Percentiles rank a stretch among this genome's conserved stretches.
Conservation (phyloP, 2,329 filamentous ascomycete genomes). For the Cladosporium austrohemisphaericum region DNA sequence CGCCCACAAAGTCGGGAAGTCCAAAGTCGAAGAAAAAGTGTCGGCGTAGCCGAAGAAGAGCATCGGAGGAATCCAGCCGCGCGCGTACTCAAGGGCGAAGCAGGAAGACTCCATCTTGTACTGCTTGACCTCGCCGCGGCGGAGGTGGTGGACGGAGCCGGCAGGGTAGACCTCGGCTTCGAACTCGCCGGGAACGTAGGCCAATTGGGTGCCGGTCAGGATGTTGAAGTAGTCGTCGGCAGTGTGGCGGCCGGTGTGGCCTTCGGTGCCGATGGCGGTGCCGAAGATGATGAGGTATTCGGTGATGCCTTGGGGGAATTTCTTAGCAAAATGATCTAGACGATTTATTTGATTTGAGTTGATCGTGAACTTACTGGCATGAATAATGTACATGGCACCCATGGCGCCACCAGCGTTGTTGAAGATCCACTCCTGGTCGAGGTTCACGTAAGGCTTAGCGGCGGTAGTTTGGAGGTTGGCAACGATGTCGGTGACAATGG, state of each 20-base stretch:
- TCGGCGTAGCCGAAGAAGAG: slow-evolving; percentile 86
- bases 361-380: slow-evolving; percentile 65
- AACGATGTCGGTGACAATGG: slow-evolving; percentile 67
- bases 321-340: not conserved
- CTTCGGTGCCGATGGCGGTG: slow-evolving; percentile 78
- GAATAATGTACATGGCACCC: slow-evolving; percentile 87
- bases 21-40: slow-evolving; percentile 72
- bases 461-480: slow-evolving; percentile 57
- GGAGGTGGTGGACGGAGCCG: slow-evolving; percentile 69
- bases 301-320: slow-evolving; percentile 57
- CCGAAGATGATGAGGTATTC: slow-evolving; percentile 91
- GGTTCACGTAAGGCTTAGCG: slow-evolving; percentile 18
- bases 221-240: slow-evolving; percentile 96
- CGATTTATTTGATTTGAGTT: not conserved
- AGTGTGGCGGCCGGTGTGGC: slow-evolving; percentile 82
- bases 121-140: slow-evolving; percentile 70
- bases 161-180: slow-evolving; percentile 66
- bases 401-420: slow-evolving; percentile 91
- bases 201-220: slow-evolving; percentile 70
- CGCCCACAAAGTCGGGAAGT: slow-evolving; percentile 78
- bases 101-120: slow-evolving; percentile 74
- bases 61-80: slow-evolving; percentile 92
- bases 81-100: slow-evolving; percentile 79
- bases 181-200: slow-evolving; percentile 67
- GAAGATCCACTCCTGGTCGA: slow-evolving; percentile 74